A percentile compares a stretch with the other conserved stretches of the same genome.
These are phyloP conservation scores for Tremellales sp. DNA, from an alignment of 1,284 basidiomycete species.

Conservation along the genomic window DNA sequence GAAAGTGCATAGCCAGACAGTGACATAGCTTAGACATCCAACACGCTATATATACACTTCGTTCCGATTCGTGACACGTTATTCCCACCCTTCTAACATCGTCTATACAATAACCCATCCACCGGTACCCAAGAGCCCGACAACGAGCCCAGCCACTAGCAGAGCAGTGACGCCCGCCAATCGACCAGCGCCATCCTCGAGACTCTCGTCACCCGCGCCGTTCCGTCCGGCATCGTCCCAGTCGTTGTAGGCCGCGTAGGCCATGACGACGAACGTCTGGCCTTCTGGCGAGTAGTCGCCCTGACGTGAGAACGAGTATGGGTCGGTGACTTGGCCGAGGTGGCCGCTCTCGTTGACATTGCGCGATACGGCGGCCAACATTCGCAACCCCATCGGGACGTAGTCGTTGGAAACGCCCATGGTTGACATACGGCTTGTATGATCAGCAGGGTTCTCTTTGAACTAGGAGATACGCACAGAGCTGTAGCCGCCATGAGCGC, in stretches of 20 bases:
- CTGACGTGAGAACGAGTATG: slow-evolving; percentile 54
- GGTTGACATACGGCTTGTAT: slow-evolving; percentile 40
- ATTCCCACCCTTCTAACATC: no score
- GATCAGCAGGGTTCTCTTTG: neutral
- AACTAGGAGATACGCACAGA: slow-evolving; percentile 56
- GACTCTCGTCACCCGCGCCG: slow-evolving; percentile 33
- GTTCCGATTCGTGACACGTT: no score
- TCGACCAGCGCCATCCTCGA: neutral
- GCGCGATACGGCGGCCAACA: slow-evolving; percentile 33
- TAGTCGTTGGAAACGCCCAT: slow-evolving; percentile 41
- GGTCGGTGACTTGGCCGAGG: slow-evolving; percentile 68
- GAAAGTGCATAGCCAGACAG: no score
- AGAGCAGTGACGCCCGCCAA: no score
- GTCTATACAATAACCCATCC: no score
- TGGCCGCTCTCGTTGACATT: slow-evolving; percentile 54
- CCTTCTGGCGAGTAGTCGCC: slow-evolving; percentile 58
- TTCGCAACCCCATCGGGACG: slow-evolving; percentile 28
- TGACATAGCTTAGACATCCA: no score
- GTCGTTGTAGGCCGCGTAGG: slow-evolving; percentile 67
- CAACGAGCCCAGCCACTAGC: no score
- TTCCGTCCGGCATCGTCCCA: slow-evolving; percentile 58
- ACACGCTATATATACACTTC: no score
- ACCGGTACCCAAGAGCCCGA: no score
- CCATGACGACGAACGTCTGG: slow-evolving; percentile 67
- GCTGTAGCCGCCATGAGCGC: slow-evolving; percentile 73